Evolutionary conservation across 2,329 filamentous ascomycete species (phyloP), one percentile per base, ranked within the genome.

Genomic region (Aureobasidium sp.): DNA sequence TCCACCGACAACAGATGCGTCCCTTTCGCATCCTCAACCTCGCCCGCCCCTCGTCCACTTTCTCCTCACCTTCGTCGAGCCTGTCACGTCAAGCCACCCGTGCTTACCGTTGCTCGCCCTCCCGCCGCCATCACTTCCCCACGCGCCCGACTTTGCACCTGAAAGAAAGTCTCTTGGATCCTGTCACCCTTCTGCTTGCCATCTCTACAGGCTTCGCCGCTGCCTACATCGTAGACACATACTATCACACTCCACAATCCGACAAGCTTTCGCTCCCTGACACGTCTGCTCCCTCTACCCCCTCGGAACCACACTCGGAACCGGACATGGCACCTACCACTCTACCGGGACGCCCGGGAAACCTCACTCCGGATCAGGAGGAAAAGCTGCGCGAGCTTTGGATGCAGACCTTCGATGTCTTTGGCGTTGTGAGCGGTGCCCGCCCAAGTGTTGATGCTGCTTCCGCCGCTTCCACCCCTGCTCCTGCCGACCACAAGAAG

Each of bases 321-420:
- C 29, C 62, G 32, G 63, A 64, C 48, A 79, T 79, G 76, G 68
- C 74, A 45, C 68, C 72, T 27, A 71, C 73, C 60, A 70, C 69
- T 34, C 82, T 81, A 48, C 83, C 87, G 41, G 94, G 94, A 59
- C 86, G 91, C 64, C 84, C 91, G 60, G 91, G 90, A 63, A 96
- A 90, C 67, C 81, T 99, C 62, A 97, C 92, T n/a, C 75, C 85
- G 3, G 92, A 97, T 65, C 86, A 99, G 76, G 90, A 96, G 69
- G 83, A 84, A 65, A 97, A 95, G 77, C 79, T 99, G 62, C 89
- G 88, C 69, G 88, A 95, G 74, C 82, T 97, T 67, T 99, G 94
- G 94, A 76, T 82, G 14, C 79, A 86, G 59, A 81, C 91, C 42
- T 81, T 95, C 66, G 86, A 88, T 65, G 80, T 96, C 48, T 91